Evolutionary conservation across 192 early-diverging fungal genomes (phyloP), one percentile per base, ranked within the genome.

Genomic region (Coemansia sp.): DNA sequence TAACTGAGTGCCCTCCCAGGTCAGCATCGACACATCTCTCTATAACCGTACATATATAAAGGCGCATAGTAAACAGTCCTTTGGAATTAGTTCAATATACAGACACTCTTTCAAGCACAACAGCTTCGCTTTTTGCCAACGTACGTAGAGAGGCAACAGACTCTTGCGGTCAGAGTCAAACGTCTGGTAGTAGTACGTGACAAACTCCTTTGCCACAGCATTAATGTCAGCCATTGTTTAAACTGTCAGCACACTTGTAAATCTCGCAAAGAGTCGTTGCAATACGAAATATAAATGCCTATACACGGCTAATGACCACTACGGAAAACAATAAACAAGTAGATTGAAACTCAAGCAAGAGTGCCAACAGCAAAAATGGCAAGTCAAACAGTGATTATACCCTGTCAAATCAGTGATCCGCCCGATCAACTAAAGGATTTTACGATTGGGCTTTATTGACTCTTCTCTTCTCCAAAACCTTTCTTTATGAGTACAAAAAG

Each of bases 181-280:
- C 12, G 87, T 85, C 57, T 83, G 52, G 82, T 98, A 98, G 86
- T 98, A 98, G 73, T 72, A 98, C 3, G 89, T 81, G 56, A 83
- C 81, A 80, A 98, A 96, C 71, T 85, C 73, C 63, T 88, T 84
- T 24, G 88, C 92, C 48, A 49, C 48, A 1, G 48, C 15, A 21
- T 49, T 49, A 49, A 49, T 49, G 19, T 49, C 48, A 8, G 48
- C 48, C 48, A 49, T 49, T 17, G 48, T 49, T 49, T 19, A 49
- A 45, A n/a, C 41, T 15, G 12, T 45, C 41, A 45, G 41, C 41
- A n/a, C 41, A 45, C 41, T 45, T n/a, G 41, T 12, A n/a, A 45
- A 45, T 45, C 41, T 45, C 41, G 41, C 41, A 45, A n/a, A 45
- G 15, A 45, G 41, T 45, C 41, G 41, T 41, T 41, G 9, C 14